Evolutionary conservation across 2,329 filamentous ascomycete genomes (phyloP).

Genomic region (Colletotrichum eremochloae): DNA sequence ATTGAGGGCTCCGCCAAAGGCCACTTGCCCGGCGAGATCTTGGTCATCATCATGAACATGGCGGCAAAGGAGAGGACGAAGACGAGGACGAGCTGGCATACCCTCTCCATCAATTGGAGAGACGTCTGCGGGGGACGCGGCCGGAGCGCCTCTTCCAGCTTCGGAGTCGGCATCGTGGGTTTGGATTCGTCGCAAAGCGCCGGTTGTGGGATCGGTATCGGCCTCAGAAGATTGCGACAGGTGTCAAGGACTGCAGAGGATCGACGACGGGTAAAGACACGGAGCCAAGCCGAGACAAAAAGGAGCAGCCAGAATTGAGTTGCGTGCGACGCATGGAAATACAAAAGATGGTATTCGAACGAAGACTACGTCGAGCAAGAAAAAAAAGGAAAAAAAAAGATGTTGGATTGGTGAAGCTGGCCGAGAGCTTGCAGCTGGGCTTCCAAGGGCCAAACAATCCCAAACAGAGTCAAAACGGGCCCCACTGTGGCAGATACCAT

Average conservation of each 20-base stretch:
- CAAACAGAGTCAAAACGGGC: constrained; percentile 41
- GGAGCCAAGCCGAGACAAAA: neutral
- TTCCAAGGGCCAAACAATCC: constrained; percentile 39
- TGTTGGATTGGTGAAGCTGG: constrained; percentile 22
- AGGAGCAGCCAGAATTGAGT: neutral
- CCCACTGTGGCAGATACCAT: constrained; percentile 42
- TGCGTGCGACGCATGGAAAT: constrained; percentile 2
- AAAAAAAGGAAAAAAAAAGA: neutral
- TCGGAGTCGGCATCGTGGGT: constrained; percentile 21
- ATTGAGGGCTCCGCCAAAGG: constrained; percentile 37
- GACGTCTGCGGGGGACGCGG: constrained; percentile 35
- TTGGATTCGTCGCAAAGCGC: neutral
- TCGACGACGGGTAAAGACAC: neutral
- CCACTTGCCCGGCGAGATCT: constrained; percentile 41
- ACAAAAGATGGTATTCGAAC: constrained; percentile 19
- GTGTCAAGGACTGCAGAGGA: neutral
- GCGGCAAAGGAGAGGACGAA: constrained; percentile 38
- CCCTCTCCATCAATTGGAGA: constrained; percentile 25
- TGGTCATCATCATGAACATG: constrained; percentile 42
- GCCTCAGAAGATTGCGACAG: neutral
- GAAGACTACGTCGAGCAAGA: constrained; percentile 15
- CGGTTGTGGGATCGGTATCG: neutral
- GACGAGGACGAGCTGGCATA: constrained; percentile 39
- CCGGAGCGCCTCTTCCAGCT: constrained; percentile 29
- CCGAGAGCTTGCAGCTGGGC: constrained; percentile 17